Evolutionary conservation across 345 rosid species (phyloP).

Genomic region (Moringa oleifera): DNA sequence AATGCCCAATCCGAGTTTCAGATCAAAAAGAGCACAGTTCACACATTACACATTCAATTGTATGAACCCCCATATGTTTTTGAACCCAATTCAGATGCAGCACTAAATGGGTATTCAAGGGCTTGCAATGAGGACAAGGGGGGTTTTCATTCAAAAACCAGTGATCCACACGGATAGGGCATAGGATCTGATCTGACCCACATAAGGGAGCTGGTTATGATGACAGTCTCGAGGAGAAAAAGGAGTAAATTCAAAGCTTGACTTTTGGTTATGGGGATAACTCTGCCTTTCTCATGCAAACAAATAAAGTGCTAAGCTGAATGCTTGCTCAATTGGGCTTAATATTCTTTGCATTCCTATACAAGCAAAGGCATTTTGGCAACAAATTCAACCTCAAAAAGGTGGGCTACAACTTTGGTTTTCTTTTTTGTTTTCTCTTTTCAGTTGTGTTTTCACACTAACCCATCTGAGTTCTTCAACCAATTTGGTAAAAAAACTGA

Average conservation of each 20-base stretch:
- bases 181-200: too few relatives aligned
- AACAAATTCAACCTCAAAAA: slow-evolving; percentile 20
- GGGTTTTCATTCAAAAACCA: too few relatives aligned
- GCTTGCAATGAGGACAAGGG: too few relatives aligned
- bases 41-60: neutral
- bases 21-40: neutral
- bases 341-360: slow-evolving; percentile 46
- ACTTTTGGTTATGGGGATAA: too few relatives aligned
- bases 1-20: too few relatives aligned
- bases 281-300: slow-evolving; percentile 22
- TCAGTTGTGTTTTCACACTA: slow-evolving; percentile 27
- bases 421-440: slow-evolving; percentile 11
- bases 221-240: too few relatives aligned
- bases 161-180: too few relatives aligned
- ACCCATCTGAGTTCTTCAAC: neutral
- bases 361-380: slow-evolving; percentile 46
- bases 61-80: neutral
- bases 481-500: neutral
- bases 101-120: too few relatives aligned
- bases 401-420: slow-evolving; percentile 21
- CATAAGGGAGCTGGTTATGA: too few relatives aligned
- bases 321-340: neutral
- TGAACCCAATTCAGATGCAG: too few relatives aligned
- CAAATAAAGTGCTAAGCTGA: slow-evolving; percentile 28
- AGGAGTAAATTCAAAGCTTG: too few relatives aligned